Base-by-base conservation (phyloP, 768 basidiomycete genomes). In the Pholiota microspora region DNA sequence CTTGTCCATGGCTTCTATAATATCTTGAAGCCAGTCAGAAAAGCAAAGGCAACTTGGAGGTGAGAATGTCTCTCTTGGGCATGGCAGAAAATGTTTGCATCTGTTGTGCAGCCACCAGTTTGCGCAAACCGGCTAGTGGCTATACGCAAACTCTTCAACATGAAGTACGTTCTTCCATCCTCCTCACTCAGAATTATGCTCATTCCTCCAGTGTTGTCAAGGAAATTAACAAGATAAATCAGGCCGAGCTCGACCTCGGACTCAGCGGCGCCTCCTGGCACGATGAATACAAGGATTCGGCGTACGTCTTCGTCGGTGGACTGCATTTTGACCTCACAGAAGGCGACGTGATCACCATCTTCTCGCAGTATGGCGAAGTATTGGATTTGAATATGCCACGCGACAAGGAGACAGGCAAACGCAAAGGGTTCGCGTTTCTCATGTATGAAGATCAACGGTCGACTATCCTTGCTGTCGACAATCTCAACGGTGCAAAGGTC, bases 391-490 rank as follows among this genome's bases (percentile, higher is more conserved):
- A 98, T 67, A 79, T 99, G 71, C 95, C 97, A 25, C 82, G 95
- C 46, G 94, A 97, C 74, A 95, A 94, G 67, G 79, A 88, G 51
- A 96, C 96, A 0, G 93, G 94, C 23, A 95, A 96, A 66, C 78
- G 88, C 0, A 85, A 75, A 64, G 97, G 97, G 2, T 99, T 98
- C 68, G 95, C 84, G 7, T 99, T 98, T 75, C 77, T 98, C 59
- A 98, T 98, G 97, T 99, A 98, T 70, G 94, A 96, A 72, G 94
- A 99, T 70, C 97, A 99, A 73, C 83, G 93, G 45, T 96, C 93
- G 56, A 99, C 97, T 5, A 70, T 98, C 48, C 79, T 99, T 46
- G 97, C 97, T 7, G 96, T 99, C 58, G 97, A 99, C 75, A 99
- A 99, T 74, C 85, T 99, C 71, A 98, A 97, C 65, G 97, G 97